These are phyloP conservation scores for Russula olivacea DNA, from an alignment of 768 basidiomycete genomes.

Conservation along the genomic window DNA sequence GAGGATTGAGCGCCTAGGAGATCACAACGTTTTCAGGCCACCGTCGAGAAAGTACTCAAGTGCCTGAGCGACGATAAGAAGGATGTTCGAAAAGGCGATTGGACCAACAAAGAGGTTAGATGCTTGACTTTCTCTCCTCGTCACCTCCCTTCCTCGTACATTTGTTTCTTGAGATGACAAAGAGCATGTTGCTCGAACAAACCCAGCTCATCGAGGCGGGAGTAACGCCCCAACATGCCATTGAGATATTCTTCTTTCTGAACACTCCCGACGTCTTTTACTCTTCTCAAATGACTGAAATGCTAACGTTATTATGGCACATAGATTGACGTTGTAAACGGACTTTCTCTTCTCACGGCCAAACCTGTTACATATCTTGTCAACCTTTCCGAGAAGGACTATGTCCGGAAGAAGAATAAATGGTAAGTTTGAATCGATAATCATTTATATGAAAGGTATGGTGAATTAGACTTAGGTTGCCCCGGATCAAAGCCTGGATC, in stretches of 20 bases:
- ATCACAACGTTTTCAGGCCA: slow-evolving; percentile 45
- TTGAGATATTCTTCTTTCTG: slow-evolving; percentile 48
- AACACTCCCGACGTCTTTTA: neutral
- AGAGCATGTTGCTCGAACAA: slow-evolving; percentile 73
- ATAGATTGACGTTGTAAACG: slow-evolving; percentile 87
- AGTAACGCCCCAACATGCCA: slow-evolving; percentile 78
- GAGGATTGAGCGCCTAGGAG: neutral
- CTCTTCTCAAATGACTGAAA: neutral
- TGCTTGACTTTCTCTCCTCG: neutral
- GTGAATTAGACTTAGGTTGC: slow-evolving; percentile 47
- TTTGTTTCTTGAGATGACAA: slow-evolving; percentile 53
- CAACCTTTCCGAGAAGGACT: slow-evolving; percentile 93
- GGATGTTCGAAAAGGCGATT: slow-evolving; percentile 89
- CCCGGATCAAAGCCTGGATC: slow-evolving; percentile 98
- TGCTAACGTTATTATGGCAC: neutral
- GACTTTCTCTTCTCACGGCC: slow-evolving; percentile 85
- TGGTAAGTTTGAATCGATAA: slow-evolving; percentile 46
- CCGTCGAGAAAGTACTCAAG: slow-evolving; percentile 79
- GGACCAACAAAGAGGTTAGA: slow-evolving; percentile 94
- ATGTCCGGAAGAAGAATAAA: slow-evolving; percentile 97
- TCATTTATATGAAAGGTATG: neutral
- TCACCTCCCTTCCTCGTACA: slow-evolving; percentile 9
- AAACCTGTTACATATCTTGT: slow-evolving; percentile 98
- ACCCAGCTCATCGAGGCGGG: slow-evolving; percentile 96
- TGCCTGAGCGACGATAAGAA: slow-evolving; percentile 71